A percentile compares a stretch with the other conserved stretches of the same genome.
Conservation (phyloP, 169 alveolate species). For the Plasmodium yoelii region DNA sequence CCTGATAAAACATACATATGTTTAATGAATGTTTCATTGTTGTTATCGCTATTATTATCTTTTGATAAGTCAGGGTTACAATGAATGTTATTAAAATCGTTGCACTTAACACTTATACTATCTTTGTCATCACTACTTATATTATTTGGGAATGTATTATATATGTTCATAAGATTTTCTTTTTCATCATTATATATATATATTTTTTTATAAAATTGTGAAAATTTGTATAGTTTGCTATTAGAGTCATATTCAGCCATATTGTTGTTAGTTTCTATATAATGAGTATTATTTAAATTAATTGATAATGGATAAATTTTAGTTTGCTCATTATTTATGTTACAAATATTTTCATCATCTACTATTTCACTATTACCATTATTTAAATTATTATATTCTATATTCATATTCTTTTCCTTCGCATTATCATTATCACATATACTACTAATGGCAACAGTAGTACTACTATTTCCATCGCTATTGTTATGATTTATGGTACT, state of each 20-base stretch:
- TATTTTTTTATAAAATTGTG: constrained; percentile 32
- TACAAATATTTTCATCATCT: constrained; percentile 5
- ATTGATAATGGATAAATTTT: background rate
- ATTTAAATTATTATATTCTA: no score
- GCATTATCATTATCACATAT: no score
- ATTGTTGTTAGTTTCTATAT: constrained; percentile 14
- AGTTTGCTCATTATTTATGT: constrained; percentile 1
- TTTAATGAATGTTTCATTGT: no score
- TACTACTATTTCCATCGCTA: no score
- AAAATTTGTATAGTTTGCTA: constrained; percentile 6
- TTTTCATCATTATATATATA: constrained; percentile 19
- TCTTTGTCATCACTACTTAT: background rate
- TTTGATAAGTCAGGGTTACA: no score
- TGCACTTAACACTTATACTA: background rate
- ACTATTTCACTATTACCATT: no score
- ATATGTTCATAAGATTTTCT: constrained; percentile 1
- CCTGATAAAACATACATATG: no score
- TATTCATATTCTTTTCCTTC: no score
- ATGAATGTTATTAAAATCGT: no score
- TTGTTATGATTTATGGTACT: background rate
- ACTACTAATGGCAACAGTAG: no score
- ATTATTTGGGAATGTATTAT: background rate
- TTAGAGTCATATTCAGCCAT: background rate
- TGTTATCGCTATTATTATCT: no score
- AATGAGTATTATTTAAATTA: constrained; percentile 7